Conservation (phyloP, 371 early-diverging fungal species). For the Apophysomyces trapeziformis region DNA sequence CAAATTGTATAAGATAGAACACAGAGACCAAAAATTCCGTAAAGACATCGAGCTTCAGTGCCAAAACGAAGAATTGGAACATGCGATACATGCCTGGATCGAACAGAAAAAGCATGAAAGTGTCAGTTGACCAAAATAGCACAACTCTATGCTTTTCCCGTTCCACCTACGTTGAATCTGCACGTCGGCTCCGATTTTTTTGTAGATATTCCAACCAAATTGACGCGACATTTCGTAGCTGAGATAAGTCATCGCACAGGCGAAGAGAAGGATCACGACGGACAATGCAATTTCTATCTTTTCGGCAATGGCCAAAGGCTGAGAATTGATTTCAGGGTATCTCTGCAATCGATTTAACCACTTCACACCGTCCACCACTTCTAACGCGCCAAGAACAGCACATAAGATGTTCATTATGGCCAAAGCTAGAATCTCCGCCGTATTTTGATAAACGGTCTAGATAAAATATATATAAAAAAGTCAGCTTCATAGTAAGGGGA, state of each 20-base stretch:
- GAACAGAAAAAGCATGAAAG: background rate
- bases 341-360: constrained; percentile 36
- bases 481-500: background rate
- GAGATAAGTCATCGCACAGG: constrained; percentile 33
- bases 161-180: constrained; percentile 32
- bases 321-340: constrained; percentile 15
- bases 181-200: constrained; percentile 46
- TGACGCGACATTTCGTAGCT: constrained; percentile 42
- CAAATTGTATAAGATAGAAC: constrained; percentile 52
- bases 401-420: constrained; percentile 50
- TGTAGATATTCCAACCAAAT: constrained; percentile 49
- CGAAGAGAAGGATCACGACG: constrained; percentile 38
- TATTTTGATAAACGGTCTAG: constrained; percentile 52
- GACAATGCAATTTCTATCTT: constrained; percentile 49
- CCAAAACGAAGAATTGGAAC: constrained; percentile 54
- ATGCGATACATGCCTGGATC: constrained; percentile 46
- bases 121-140: background rate
- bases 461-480: background rate
- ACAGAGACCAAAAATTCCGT: constrained; percentile 49
- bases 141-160: background rate
- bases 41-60: constrained; percentile 53
- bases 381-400: constrained; percentile 47
- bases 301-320: constrained; percentile 35
- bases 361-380: constrained; percentile 50
- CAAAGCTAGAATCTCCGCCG: constrained; percentile 45